These are phyloP conservation scores for Dalbergia cochinchinensis DNA, from an alignment of 306 rosid genomes.

Conservation along the genomic window DNA sequence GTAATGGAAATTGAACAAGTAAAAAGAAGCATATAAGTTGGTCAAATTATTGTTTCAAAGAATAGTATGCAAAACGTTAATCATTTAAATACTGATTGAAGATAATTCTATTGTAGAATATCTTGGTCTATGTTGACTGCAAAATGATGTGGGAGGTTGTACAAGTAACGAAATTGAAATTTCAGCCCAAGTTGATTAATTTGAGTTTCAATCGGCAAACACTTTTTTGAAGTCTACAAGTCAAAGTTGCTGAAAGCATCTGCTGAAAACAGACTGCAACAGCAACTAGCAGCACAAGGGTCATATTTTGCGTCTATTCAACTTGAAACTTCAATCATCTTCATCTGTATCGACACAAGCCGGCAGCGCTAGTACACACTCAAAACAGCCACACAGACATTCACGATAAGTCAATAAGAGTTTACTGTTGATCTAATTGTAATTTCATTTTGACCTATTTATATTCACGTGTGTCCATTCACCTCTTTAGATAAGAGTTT, in stretches of 20 bases:
- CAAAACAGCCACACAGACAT: neutral
- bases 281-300: neutral
- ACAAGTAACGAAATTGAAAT: conserved; percentile 10
- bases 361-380: too few relatives aligned
- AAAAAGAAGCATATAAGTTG: neutral
- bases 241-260: conserved; percentile 34
- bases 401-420: neutral
- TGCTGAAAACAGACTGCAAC: conserved; percentile 13
- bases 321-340: neutral
- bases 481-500: neutral
- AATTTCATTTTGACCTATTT: neutral
- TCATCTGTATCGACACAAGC: conserved; percentile 5
- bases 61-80: neutral
- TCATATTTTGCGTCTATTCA: conserved; percentile 39
- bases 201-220: neutral
- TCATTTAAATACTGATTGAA: conserved; percentile 20
- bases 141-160: conserved; percentile 23
- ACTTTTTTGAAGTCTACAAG: conserved; percentile 19
- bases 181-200: conserved; percentile 27
- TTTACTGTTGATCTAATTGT: too few relatives aligned
- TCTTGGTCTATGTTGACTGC: neutral
- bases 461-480: neutral
- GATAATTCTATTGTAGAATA: neutral
- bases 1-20: conserved; percentile 11
- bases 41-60: too few relatives aligned